phyloP scores from a whole-genome alignment of 345 rosid genomes.

The Murraya koenigii region DNA sequence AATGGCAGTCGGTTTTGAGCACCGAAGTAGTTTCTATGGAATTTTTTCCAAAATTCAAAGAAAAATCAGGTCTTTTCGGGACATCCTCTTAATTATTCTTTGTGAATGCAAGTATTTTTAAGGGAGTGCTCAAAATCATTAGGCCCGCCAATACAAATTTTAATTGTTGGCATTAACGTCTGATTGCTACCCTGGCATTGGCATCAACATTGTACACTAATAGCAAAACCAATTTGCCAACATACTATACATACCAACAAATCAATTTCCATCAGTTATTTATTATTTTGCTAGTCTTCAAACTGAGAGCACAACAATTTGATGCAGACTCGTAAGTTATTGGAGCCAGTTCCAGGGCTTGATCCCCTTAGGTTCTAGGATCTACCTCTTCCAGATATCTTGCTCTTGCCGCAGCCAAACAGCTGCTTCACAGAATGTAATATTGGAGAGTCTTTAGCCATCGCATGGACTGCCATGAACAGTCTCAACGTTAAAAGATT shows the following conservation, averaged over 20 bases:
- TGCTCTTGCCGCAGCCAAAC: conserved; percentile 11
- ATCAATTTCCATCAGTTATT: too few species aligned
- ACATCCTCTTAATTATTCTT: too few species aligned
- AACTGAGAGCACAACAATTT: background rate
- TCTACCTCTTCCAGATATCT: conserved; percentile 14
- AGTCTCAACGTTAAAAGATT: conserved; percentile 10
- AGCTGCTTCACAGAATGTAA: conserved; percentile 3
- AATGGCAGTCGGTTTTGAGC: too few species aligned
- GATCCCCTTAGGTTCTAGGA: conserved; percentile 26
- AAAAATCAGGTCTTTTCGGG: too few species aligned
- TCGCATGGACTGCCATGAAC: conserved; percentile 27
- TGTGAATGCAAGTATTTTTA: too few species aligned
- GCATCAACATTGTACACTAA: too few species aligned
- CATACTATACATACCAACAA: conserved; percentile 17
- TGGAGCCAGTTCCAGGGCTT: conserved; percentile 11
- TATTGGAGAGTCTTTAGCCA: conserved; percentile 12
- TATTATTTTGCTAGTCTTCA: background rate
- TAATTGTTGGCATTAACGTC: too few species aligned
- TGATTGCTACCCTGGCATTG: too few species aligned
- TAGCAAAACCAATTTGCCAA: conserved; percentile 24
- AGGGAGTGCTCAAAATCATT: too few species aligned
- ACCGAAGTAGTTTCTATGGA: too few species aligned
- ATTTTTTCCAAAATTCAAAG: too few species aligned
- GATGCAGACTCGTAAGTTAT: background rate
- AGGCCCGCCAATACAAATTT: too few species aligned